phyloP scores from a whole-genome alignment of 192 early-diverging fungal species.

The Backusella sp. region DNA sequence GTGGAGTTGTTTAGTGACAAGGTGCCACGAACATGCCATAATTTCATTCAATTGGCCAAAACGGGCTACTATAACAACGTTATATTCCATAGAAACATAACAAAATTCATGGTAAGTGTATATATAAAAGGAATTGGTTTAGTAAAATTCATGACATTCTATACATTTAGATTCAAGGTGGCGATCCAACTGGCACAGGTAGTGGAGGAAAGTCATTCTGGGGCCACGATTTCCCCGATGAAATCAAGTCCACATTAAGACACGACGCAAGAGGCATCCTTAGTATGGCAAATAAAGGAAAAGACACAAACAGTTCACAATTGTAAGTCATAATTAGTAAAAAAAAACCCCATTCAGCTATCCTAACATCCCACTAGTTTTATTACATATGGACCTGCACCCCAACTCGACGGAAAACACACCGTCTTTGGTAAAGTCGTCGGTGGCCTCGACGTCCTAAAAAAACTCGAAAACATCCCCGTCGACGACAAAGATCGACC shows the following conservation, averaged over 20 bases:
- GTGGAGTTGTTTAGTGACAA: conserved; percentile 79
- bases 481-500: conserved; percentile 75
- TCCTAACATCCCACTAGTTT: conserved; percentile 41
- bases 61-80: conserved; percentile 82
- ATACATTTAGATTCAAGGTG: conserved; percentile 74
- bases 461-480: conserved; percentile 73
- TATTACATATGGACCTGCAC: conserved; percentile 64
- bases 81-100: conserved; percentile 84
- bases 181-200: conserved; percentile 94
- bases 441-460: conserved; percentile 81
- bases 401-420: conserved; percentile 81
- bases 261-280: conserved; percentile 85
- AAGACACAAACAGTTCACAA: conserved; percentile 86
- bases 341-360: background rate
- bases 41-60: conserved; percentile 88
- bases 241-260: conserved; percentile 61
- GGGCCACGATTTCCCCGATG: conserved; percentile 68
- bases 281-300: conserved; percentile 95
- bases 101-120: conserved; percentile 82
- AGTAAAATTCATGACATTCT: background rate
- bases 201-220: conserved; percentile 80
- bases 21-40: conserved; percentile 87
- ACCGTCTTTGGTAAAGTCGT: conserved; percentile 93
- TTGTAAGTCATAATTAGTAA: conserved; percentile 44
- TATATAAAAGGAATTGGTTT: background rate